Evolutionary conservation across 441 rosid species (phyloP).

Genomic region (Pelargonium fulgidum): DNA sequence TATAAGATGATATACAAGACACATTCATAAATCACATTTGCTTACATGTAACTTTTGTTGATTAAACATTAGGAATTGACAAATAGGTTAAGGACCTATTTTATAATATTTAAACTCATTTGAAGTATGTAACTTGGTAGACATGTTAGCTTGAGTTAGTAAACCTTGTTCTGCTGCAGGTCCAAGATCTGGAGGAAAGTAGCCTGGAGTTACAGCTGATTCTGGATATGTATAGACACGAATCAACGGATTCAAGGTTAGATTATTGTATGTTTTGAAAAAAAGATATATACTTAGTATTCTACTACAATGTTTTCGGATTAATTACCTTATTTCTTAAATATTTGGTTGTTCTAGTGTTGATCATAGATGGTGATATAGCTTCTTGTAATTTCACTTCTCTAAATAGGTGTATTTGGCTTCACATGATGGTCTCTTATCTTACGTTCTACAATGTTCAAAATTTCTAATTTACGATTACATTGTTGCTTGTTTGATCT

Average conservation of each 20-base stretch:
- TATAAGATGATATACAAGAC: background rate
- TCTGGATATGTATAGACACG: slow-evolving; percentile 80
- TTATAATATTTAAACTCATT: background rate
- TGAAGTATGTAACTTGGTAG: background rate
- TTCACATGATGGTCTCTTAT: background rate
- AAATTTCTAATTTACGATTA: background rate
- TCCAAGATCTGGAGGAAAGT: slow-evolving; percentile 57
- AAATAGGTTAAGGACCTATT: background rate
- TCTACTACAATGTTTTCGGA: background rate
- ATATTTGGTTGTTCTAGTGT: background rate
- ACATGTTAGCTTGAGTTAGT: background rate
- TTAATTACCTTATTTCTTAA: background rate
- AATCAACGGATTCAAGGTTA: slow-evolving; percentile 69
- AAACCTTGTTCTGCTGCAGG: slow-evolving; percentile 40
- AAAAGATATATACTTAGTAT: background rate
- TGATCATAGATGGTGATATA: background rate
- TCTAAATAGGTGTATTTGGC: background rate
- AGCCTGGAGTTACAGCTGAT: slow-evolving; percentile 71
- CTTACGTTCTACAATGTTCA: background rate
- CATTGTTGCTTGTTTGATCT: background rate
- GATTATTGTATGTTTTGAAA: slow-evolving; percentile 15
- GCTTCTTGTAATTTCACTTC: background rate
- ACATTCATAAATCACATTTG: too few relatives aligned
- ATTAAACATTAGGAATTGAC: background rate
- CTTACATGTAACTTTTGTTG: background rate